These are phyloP conservation scores for Trichoderma sp. DNA, from an alignment of 2,329 filamentous ascomycete species.

Conservation along the genomic window DNA sequence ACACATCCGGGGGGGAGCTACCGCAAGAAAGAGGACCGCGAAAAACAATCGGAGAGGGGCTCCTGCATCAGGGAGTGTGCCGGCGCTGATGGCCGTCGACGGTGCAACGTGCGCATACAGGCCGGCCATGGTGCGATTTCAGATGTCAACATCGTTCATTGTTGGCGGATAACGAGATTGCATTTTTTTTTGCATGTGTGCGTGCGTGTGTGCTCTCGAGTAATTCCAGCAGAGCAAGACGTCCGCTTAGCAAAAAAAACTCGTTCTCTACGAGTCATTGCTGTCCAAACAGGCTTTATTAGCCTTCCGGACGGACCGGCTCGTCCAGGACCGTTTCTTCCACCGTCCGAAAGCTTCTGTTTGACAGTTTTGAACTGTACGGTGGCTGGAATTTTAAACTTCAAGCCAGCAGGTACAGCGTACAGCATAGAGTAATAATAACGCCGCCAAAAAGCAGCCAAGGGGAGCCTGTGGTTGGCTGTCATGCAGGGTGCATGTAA, in stretches of 20 bases:
- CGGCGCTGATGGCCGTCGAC: background rate
- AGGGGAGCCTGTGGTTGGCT: background rate
- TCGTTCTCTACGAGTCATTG: background rate
- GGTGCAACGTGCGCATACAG: background rate
- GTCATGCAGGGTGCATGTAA: background rate
- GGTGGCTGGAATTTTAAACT: background rate
- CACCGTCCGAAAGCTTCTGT: slow-evolving; percentile 6
- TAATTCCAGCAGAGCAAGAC: background rate
- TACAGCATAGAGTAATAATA: background rate
- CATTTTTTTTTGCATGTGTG: background rate
- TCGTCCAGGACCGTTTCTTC: slow-evolving; percentile 9
- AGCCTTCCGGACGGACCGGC: slow-evolving; percentile 21
- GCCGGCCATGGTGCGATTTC: background rate
- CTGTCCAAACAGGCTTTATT: background rate
- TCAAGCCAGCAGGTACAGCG: background rate
- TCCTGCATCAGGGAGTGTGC: background rate
- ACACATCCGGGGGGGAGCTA: slow-evolving; percentile 11
- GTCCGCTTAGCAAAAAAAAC: background rate
- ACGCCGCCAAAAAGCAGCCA: background rate
- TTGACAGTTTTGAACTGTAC: slow-evolving; percentile 4
- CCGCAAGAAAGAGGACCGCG: background rate
- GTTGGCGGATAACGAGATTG: background rate
- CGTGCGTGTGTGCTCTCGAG: background rate
- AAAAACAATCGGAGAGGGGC: slow-evolving; percentile 8
- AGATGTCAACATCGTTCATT: background rate